A percentile compares a stretch with the other conserved stretches of the same genome.
phyloP scores from a whole-genome alignment of 108 stramenopile genomes.

The Stephanodiscus minutulus region DNA sequence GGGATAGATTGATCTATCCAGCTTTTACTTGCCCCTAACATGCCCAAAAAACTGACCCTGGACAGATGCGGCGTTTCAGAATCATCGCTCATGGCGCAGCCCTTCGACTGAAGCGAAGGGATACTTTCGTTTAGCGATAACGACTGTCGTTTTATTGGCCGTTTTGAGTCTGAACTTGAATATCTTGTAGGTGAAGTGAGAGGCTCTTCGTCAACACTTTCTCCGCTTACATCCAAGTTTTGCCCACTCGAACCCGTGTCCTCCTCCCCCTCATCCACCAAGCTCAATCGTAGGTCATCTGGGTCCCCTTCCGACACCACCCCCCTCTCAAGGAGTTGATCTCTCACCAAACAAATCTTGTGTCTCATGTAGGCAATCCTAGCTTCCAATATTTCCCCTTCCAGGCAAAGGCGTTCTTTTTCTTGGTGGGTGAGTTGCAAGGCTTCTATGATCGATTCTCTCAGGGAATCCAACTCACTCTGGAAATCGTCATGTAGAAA shows the following conservation, averaged over 20 bases:
- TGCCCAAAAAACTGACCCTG: not conserved
- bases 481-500: slow-evolving; percentile 4
- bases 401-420: not conserved
- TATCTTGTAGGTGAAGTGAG: not conserved
- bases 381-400: not conserved
- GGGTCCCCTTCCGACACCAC: not conserved
- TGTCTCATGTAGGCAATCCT: slow-evolving; percentile 4
- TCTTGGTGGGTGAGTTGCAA: slow-evolving; percentile 3
- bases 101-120: not conserved
- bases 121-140: not conserved
- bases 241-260: not conserved
- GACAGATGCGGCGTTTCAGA: not conserved
- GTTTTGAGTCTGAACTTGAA: not conserved
- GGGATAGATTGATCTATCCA: not conserved
- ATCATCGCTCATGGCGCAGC: not conserved
- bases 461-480: not conserved
- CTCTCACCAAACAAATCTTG: slow-evolving; percentile 1
- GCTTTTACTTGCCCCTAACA: not conserved
- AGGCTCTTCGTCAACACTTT: not conserved
- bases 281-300: not conserved
- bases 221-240: not conserved
- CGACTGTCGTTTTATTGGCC: not conserved
- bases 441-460: not conserved
- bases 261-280: slow-evolving; percentile 3
- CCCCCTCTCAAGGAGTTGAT: not conserved